These are phyloP conservation scores for Hansfordia pulvinata DNA, from an alignment of 2,329 filamentous ascomycete genomes.

Conservation along the genomic window DNA sequence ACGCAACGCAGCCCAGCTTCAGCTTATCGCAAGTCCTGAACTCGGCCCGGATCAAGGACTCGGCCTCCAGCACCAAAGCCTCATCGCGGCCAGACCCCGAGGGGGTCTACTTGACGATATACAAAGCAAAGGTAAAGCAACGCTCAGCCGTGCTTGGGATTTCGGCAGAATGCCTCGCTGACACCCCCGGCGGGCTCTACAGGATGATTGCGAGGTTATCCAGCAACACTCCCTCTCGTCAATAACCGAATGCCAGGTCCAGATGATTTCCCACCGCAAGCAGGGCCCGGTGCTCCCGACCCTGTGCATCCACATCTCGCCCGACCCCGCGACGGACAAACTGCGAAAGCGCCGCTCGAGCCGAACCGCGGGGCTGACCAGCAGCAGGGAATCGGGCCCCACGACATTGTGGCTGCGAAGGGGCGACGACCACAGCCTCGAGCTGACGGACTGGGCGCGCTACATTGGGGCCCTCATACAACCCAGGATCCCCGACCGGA, in stretches of 20 bases:
- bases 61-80: constrained; percentile 20
- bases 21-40: constrained; percentile 24
- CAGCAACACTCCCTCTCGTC: constrained; percentile 38
- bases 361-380: constrained; percentile 41
- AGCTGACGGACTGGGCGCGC: constrained; percentile 45
- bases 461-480: constrained; percentile 32
- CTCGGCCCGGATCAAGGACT: constrained; percentile 23
- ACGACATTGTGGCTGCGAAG: constrained; percentile 43
- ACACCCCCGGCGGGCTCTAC: constrained; percentile 7
- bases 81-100: constrained; percentile 24
- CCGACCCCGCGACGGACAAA: constrained; percentile 39
- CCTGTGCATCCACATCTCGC: constrained; percentile 39
- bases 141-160: not conserved
- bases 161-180: constrained; percentile 1
- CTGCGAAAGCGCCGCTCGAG: constrained; percentile 52
- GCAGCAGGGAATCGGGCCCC: constrained; percentile 32
- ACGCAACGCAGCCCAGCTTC: constrained; percentile 19
- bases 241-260: constrained; percentile 43
- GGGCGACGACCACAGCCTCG: constrained; percentile 34
- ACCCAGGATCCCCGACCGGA: constrained; percentile 23
- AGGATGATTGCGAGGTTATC: constrained; percentile 40
- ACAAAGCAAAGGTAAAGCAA: constrained; percentile 37
- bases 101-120: constrained; percentile 39
- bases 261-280: constrained; percentile 46
- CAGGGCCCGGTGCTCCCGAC: constrained; percentile 46